Percentiles rank a stretch among this genome's conserved stretches.
Conservation (phyloP, 2,329 filamentous ascomycete species). For the Fusarium mangiferae region DNA sequence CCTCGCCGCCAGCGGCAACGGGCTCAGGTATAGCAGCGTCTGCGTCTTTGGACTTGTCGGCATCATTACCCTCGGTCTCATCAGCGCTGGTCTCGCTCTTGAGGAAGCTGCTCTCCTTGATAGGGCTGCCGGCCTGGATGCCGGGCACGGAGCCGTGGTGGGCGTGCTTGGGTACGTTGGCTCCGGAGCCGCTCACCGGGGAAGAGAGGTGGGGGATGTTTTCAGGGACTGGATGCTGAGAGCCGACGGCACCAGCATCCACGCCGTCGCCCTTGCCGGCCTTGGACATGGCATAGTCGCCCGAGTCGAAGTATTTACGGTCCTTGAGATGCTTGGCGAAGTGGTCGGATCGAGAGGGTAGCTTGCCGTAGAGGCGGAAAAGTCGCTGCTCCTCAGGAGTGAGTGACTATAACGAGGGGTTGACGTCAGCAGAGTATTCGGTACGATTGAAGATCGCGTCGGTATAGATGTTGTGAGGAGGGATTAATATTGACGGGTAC, state of each 20-base stretch:
- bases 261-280: conserved; percentile 95
- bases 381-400: conserved; percentile 95
- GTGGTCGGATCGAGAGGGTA: conserved; percentile 94
- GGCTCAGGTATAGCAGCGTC: conserved; percentile 29
- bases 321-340: conserved; percentile 99
- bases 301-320: conserved; percentile 98
- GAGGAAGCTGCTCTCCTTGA: conserved; percentile 91
- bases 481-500: background rate
- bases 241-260: conserved; percentile 92
- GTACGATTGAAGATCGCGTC: background rate
- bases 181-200: conserved; percentile 58
- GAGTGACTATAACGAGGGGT: conserved; percentile 71
- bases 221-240: conserved; percentile 92
- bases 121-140: conserved; percentile 76
- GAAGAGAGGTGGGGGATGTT: conserved; percentile 92
- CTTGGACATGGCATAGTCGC: conserved; percentile 96
- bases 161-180: conserved; percentile 51
- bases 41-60: conserved; percentile 55
- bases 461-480: background rate
- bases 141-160: conserved; percentile 57
- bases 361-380: conserved; percentile 97
- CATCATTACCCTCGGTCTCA: conserved; percentile 50
- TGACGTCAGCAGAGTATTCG: conserved; percentile 31
- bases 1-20: conserved; percentile 46
- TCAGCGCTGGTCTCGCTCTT: conserved; percentile 83